Evolutionary conservation across 1,284 basidiomycete genomes (phyloP).

Genomic region (Puccinia novopanici): DNA sequence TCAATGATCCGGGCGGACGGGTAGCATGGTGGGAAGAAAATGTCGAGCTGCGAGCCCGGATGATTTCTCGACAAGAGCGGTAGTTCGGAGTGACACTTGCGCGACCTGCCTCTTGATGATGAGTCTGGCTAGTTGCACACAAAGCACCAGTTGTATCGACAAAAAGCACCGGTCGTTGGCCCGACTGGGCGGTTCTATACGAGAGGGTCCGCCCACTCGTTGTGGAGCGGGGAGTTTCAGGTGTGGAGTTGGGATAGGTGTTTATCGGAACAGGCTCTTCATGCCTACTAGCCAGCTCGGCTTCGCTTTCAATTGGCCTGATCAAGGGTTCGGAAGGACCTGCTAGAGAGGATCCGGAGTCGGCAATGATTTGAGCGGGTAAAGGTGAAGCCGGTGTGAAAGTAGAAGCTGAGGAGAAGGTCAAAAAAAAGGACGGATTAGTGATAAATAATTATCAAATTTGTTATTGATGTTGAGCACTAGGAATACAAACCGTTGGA

Average conservation of each 20-base stretch:
- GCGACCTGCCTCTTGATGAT: not conserved
- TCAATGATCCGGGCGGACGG: not conserved
- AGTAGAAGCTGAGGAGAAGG: constrained; percentile 1
- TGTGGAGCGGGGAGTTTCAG: not conserved
- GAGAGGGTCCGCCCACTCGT: not conserved
- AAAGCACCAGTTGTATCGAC: not conserved
- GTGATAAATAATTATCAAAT: not conserved
- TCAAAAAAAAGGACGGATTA: not conserved
- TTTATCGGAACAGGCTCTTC: not conserved
- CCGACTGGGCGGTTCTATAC: not conserved
- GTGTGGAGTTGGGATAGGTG: not conserved
- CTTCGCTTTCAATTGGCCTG: not conserved
- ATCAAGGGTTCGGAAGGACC: not conserved
- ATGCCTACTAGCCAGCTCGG: not conserved
- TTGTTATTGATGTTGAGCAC: too few relatives aligned
- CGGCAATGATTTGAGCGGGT: not conserved
- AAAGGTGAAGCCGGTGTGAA: not conserved
- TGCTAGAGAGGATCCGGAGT: not conserved
- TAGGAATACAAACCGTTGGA: constrained; percentile 5
- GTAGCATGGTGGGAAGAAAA: not conserved
- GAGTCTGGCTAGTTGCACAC: not conserved
- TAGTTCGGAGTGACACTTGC: constrained; percentile 17
- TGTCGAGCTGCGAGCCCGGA: constrained; percentile 14
- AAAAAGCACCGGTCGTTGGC: not conserved
- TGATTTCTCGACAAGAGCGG: constrained; percentile 26